Percentiles rank a stretch among this genome's conserved stretches.
Evolutionary conservation across 805 yeast species (phyloP).

Genomic region (Jamesozyma jinghongensis): DNA sequence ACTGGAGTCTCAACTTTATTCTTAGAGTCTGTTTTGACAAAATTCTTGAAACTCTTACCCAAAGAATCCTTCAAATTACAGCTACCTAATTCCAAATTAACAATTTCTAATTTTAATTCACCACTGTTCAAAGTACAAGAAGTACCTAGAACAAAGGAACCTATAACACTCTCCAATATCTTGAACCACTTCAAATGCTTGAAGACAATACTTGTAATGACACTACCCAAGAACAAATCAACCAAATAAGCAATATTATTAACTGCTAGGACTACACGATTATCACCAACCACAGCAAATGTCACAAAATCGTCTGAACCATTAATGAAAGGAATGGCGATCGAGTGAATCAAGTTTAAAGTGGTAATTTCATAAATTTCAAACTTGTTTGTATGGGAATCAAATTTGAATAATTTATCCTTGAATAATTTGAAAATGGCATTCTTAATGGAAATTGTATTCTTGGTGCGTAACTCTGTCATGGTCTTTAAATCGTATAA

Average conservation of each 20-base stretch:
- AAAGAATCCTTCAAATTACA: constrained; percentile 61
- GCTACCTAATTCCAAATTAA: constrained; percentile 49
- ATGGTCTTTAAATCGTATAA: constrained; percentile 7
- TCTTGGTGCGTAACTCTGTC: constrained; percentile 8
- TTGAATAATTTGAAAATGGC: constrained; percentile 2
- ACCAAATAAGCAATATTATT: constrained; percentile 23
- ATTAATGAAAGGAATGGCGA: constrained; percentile 21
- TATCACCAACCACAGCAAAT: constrained; percentile 23
- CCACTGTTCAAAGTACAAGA: constrained; percentile 7
- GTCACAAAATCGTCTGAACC: constrained; percentile 11
- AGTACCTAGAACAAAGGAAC: constrained; percentile 8
- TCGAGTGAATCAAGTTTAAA: constrained; percentile 6
- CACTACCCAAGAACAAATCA: constrained; percentile 17
- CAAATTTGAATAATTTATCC: constrained; percentile 8
- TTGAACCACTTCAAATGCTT: constrained; percentile 8
- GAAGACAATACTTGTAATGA: constrained; percentile 4
- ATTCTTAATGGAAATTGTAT: constrained; percentile 1
- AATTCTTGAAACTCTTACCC: constrained; percentile 43
- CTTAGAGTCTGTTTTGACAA: constrained; percentile 1
- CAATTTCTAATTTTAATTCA: constrained; percentile 20
- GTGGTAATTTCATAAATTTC: constrained; percentile 9
- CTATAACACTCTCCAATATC: constrained; percentile 5
- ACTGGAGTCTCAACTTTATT: not conserved
- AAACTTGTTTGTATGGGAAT: not conserved
- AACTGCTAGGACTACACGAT: constrained; percentile 23